phyloP scores from a whole-genome alignment of 352 stramenopile species.

The Phytophthora pseudosyringae region DNA sequence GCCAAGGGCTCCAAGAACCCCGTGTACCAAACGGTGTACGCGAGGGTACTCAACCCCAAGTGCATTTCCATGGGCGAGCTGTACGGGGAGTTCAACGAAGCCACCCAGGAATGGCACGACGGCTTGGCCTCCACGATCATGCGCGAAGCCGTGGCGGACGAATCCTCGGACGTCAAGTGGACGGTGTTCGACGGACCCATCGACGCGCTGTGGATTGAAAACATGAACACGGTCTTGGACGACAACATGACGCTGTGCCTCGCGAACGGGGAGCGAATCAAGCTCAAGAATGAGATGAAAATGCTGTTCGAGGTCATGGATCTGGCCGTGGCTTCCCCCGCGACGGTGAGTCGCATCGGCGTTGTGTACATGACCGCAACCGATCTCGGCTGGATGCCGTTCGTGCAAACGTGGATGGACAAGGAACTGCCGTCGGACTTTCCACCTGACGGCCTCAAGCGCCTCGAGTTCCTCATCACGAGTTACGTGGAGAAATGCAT shows the following conservation, averaged over 20 bases:
- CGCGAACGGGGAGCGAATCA: slow-evolving; percentile 94
- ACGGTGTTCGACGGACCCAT: slow-evolving; percentile 95
- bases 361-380: slow-evolving; percentile 84
- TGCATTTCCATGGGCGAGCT: slow-evolving; percentile 87
- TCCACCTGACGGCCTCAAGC: slow-evolving; percentile 41
- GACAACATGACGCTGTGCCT: slow-evolving; percentile 96
- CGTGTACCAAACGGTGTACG: slow-evolving; percentile 80
- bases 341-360: slow-evolving; percentile 85
- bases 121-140: slow-evolving; percentile 83
- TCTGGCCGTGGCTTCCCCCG: slow-evolving; percentile 90
- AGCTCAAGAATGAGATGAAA: slow-evolving; percentile 90
- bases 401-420: slow-evolving; percentile 90
- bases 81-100: slow-evolving; percentile 88
- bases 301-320: slow-evolving; percentile 96
- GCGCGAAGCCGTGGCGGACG: slow-evolving; percentile 76
- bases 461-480: slow-evolving; percentile 57
- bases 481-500: slow-evolving; percentile 76
- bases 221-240: slow-evolving; percentile 96
- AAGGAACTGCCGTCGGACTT: slow-evolving; percentile 60
- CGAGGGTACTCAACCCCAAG: slow-evolving; percentile 85
- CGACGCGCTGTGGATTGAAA: slow-evolving; percentile 96
- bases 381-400: slow-evolving; percentile 91
- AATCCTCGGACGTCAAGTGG: slow-evolving; percentile 80
- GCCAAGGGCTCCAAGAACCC: slow-evolving; percentile 68
- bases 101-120: slow-evolving; percentile 92